These are phyloP conservation scores for Nothopassalora personata DNA, from an alignment of 2,329 filamentous ascomycete genomes.

Conservation along the genomic window DNA sequence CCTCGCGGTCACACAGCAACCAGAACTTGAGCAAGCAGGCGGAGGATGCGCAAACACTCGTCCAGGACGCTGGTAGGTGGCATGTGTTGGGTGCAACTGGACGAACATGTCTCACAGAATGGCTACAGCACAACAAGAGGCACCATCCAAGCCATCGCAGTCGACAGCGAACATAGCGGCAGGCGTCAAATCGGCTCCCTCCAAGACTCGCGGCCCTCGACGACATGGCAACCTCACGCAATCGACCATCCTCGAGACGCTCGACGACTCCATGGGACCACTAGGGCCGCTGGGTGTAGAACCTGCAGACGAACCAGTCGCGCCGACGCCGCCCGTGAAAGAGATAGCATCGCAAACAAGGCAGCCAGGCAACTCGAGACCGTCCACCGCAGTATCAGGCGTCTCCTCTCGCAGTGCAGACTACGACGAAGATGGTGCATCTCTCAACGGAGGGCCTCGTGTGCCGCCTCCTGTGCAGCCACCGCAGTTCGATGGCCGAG, in stretches of 20 bases:
- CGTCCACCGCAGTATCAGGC: constrained; percentile 48
- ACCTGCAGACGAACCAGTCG: constrained; percentile 57
- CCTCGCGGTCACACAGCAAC: constrained; percentile 41
- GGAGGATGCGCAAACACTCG: constrained; percentile 25
- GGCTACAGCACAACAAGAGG: constrained; percentile 2
- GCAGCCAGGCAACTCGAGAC: constrained; percentile 39
- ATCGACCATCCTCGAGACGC: constrained; percentile 70
- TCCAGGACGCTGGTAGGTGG: constrained; percentile 13
- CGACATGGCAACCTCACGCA: constrained; percentile 69
- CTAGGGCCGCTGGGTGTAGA: constrained; percentile 60
- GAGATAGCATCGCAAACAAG: constrained; percentile 45
- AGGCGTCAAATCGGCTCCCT: constrained; percentile 25
- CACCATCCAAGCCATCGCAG: constrained; percentile 14
- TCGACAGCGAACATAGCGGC: constrained; percentile 22
- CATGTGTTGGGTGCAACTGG: background rate
- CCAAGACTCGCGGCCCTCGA: constrained; percentile 47
- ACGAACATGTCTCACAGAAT: background rate
- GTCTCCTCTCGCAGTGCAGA: constrained; percentile 51
- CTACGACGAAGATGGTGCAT: constrained; percentile 57
- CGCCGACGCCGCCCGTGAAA: constrained; percentile 52
- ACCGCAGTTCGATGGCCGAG: constrained; percentile 39
- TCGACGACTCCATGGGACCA: constrained; percentile 68
- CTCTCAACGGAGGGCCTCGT: constrained; percentile 48
- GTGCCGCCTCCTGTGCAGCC: constrained; percentile 60
- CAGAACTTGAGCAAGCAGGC: constrained; percentile 38